Percentiles rank a stretch among this genome's conserved stretches.
These are phyloP conservation scores for Pythium phragmiticola DNA, from an alignment of 352 stramenopile genomes.

Conservation along the genomic window DNA sequence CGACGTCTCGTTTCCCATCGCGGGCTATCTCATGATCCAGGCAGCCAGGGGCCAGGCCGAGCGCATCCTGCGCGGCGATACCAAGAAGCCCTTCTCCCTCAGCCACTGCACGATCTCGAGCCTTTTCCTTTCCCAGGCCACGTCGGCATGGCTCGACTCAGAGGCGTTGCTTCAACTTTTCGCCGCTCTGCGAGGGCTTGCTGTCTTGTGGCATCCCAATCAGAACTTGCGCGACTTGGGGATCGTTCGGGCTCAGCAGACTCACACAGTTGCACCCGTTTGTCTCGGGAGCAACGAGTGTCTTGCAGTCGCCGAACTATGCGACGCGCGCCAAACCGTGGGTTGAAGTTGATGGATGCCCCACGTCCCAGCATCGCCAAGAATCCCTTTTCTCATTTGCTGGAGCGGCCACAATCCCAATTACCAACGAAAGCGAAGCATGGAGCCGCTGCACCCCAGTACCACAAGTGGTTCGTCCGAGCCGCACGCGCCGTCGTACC, in stretches of 20 bases:
- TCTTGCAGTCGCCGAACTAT: neutral
- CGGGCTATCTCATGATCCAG: slow-evolving; percentile 46
- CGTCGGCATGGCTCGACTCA: slow-evolving; percentile 38
- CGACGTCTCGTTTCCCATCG: slow-evolving; percentile 47
- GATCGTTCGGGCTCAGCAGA: too few species aligned
- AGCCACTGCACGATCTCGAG: slow-evolving; percentile 57
- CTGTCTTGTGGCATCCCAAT: too few species aligned
- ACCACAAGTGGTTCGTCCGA: slow-evolving; percentile 27
- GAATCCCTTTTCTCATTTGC: neutral
- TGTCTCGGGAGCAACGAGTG: too few species aligned
- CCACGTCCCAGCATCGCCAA: neutral
- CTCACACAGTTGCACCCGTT: too few species aligned
- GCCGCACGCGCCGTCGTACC: slow-evolving; percentile 20
- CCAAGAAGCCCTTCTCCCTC: slow-evolving; percentile 52
- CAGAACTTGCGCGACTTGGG: too few species aligned
- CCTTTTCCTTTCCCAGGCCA: slow-evolving; percentile 9
- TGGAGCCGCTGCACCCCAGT: slow-evolving; percentile 12
- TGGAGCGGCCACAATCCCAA: neutral
- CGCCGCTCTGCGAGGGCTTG: slow-evolving; percentile 21
- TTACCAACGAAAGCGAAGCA: neutral
- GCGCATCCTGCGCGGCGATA: slow-evolving; percentile 18
- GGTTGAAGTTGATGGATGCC: neutral
- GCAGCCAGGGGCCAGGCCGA: slow-evolving; percentile 35
- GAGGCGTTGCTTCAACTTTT: slow-evolving; percentile 38
- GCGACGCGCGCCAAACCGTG: neutral